Evolutionary conservation across 1,139 yeast species (phyloP).

Genomic region (Suhomyces ambrosiae): DNA sequence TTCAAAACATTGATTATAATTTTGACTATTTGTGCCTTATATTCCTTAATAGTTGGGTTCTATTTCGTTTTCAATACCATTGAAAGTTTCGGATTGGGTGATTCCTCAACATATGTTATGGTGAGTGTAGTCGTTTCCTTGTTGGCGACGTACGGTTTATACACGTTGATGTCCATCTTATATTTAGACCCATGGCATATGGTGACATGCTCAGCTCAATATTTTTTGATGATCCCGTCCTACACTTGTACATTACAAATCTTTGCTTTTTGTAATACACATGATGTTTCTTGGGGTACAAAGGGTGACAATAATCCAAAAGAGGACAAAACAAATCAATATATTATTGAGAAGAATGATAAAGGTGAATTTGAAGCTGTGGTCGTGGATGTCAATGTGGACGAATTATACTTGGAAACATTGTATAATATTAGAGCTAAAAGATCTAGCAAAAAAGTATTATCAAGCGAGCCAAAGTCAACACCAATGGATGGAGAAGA

Average conservation of each 20-base stretch:
- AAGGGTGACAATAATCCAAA: slow-evolving; percentile 84
- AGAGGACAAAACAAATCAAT: slow-evolving; percentile 48
- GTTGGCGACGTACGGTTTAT: slow-evolving; percentile 89
- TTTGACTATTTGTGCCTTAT: slow-evolving; percentile 75
- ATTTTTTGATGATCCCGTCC: slow-evolving; percentile 86
- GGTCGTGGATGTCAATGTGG: slow-evolving; percentile 87
- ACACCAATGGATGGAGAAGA: slow-evolving; percentile 66
- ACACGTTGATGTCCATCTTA: slow-evolving; percentile 72
- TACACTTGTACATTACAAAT: slow-evolving; percentile 89
- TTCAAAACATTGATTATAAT: slow-evolving; percentile 73
- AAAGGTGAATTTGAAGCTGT: slow-evolving; percentile 82
- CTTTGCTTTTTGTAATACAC: slow-evolving; percentile 93
- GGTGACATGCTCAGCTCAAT: slow-evolving; percentile 79
- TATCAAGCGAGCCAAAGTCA: slow-evolving; percentile 35
- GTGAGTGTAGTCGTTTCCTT: slow-evolving; percentile 80
- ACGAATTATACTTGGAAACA: slow-evolving; percentile 80
- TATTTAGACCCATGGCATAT: slow-evolving; percentile 96
- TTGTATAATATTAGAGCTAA: slow-evolving; percentile 73
- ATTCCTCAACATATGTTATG: slow-evolving; percentile 56
- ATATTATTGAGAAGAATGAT: slow-evolving; percentile 49
- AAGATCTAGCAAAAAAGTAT: slow-evolving; percentile 61
- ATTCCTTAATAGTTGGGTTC: slow-evolving; percentile 81
- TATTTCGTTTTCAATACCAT: slow-evolving; percentile 70
- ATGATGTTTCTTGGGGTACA: slow-evolving; percentile 97
- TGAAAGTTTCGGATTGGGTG: slow-evolving; percentile 37